Percentiles rank a stretch among this genome's conserved stretches.
Evolutionary conservation across 1,284 basidiomycete species (phyloP).

Genomic region (Violaceomyces palustris): DNA sequence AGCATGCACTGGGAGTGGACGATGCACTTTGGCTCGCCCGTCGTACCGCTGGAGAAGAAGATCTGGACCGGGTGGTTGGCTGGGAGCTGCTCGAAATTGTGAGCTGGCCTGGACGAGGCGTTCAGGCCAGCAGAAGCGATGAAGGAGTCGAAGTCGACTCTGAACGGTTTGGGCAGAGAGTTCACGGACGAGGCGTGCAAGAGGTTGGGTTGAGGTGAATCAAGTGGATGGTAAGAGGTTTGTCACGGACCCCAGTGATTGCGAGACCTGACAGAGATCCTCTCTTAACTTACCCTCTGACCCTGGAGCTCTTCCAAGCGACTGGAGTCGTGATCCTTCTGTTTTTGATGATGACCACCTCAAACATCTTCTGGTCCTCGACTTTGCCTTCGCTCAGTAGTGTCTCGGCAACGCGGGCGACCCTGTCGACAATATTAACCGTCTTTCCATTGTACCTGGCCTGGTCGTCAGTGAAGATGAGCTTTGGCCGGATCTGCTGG

Average conservation of each 20-base stretch:
- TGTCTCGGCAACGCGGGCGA: conserved; percentile 37
- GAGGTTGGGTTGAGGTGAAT: too few species aligned
- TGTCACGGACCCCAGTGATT: too few species aligned
- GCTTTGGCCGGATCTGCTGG: conserved; percentile 49
- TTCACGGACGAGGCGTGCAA: too few species aligned
- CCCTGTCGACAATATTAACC: conserved; percentile 38
- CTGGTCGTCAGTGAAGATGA: conserved; percentile 52
- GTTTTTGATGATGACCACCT: conserved; percentile 30
- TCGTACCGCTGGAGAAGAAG: conserved; percentile 52
- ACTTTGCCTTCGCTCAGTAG: conserved; percentile 21
- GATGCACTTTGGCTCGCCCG: conserved; percentile 54
- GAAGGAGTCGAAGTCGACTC: conserved; percentile 9
- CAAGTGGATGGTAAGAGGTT: too few species aligned
- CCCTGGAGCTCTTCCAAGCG: conserved; percentile 7
- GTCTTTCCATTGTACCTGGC: conserved; percentile 51
- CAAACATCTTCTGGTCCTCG: conserved; percentile 16
- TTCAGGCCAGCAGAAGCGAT: conserved; percentile 8
- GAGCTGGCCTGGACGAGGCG: conserved; percentile 5
- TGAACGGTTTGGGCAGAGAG: too few species aligned
- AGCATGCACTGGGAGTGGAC: conserved; percentile 43
- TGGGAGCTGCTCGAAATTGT: conserved; percentile 25
- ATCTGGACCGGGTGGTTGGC: conserved; percentile 47
- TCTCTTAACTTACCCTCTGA: conserved; percentile 5
- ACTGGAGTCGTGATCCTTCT: conserved; percentile 1
- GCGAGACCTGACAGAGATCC: too few species aligned